A percentile compares a stretch with the other conserved stretches of the same genome.
phyloP scores from a whole-genome alignment of 2,329 filamentous ascomycete species.

The Aureobasidium sp. region DNA sequence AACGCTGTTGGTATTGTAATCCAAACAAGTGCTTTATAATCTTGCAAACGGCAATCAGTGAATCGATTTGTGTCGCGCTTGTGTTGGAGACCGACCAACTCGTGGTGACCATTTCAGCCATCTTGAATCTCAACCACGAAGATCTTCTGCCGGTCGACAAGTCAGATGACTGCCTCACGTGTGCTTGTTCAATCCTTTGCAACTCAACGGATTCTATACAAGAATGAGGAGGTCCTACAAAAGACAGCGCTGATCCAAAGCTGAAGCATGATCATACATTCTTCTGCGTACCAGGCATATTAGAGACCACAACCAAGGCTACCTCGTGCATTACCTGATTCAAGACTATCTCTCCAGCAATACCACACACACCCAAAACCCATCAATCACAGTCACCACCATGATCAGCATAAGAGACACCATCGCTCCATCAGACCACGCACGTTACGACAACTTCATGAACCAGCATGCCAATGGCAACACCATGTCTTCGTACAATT shows the following conservation, averaged over 20 bases:
- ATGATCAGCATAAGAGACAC: not conserved
- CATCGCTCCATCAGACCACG: not conserved
- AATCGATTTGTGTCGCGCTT: not conserved
- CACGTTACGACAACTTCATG: not conserved
- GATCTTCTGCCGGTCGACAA: not conserved
- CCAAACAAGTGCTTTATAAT: not conserved
- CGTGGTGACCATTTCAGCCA: not conserved
- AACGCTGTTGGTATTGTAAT: not conserved
- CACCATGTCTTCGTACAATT: not conserved
- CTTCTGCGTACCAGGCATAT: not conserved
- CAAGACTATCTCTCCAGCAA: not conserved
- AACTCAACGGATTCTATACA: not conserved
- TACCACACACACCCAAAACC: not conserved
- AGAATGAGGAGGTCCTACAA: not conserved
- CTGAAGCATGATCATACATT: not conserved
- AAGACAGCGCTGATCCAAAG: not conserved
- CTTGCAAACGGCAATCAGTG: not conserved
- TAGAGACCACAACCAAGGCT: not conserved
- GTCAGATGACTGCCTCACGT: conserved; percentile 5
- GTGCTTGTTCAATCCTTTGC: not conserved
- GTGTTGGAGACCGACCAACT: not conserved
- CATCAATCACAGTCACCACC: not conserved
- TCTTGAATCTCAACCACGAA: not conserved
- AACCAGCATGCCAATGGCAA: not conserved
- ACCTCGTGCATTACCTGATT: not conserved